Base-by-base conservation (phyloP, 345 rosid species). In the Diplotaxis tenuifolia region DNA sequence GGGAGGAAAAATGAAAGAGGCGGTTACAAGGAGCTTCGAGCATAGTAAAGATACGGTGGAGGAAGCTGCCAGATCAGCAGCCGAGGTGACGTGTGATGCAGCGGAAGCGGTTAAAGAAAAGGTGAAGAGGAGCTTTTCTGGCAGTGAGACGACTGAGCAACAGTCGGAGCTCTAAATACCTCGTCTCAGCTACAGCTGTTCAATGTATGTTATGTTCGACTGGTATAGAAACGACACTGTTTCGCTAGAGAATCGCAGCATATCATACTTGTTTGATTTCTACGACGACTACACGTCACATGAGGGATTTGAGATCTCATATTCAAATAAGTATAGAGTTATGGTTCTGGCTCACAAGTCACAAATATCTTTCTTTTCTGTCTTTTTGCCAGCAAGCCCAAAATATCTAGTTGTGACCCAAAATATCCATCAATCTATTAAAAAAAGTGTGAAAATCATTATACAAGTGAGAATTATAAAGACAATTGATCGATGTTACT, bases 1-100 rank as follows among this genome's bases (percentile, higher is more conserved):
- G 0, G 82, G 72, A 19, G 79, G 20, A 21, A 75, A 65, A 11
- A 25, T 79, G 73, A 75, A 22, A 66, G 82, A 79, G 4, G 82
- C 82, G 4, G 70, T 62, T 9, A 67, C 62, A 16, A 79, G 19
- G 65, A 79, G 79, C 53, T 79, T 79, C 14, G 73, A 42, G 76
- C 45, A 74, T 19, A 75, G 76, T 31, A 75, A 79, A 71, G 38
- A 14, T 22, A 65, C 79, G 27, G 82, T 75, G 25, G 82, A 79
- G 52, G 79, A 60, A 70, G 68, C 65, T 29, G 82, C 82, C 8
- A 79, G 63, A 70, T 70, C 82, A n/a, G 72, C 79, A 9, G 82
- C 78, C 34, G 81, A 78, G 10, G 72, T 20, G 20, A 29, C 49
- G 25, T 21, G 67, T 57, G 75, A 70, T 64, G 10, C 70, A 28